phyloP scores from a whole-genome alignment of 345 rosid species.

The Microthlaspi erraticum region DNA sequence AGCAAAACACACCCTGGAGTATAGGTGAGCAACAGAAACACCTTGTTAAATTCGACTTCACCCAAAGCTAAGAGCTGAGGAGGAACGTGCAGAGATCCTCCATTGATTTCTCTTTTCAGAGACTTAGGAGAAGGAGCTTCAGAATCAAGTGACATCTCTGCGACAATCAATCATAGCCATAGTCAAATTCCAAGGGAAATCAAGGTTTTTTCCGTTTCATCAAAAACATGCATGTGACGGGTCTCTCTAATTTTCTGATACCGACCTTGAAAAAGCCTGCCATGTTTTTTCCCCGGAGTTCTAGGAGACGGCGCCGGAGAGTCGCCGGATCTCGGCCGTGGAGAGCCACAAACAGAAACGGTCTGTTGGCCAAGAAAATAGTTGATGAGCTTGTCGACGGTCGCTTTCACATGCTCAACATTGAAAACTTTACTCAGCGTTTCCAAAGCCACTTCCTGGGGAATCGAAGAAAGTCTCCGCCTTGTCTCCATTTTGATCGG shows the following conservation, averaged over 20 bases:
- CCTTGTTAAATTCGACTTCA: conserved; percentile 65
- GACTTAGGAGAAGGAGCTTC: conserved; percentile 27
- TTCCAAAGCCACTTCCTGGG: conserved; percentile 46
- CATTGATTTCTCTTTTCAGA: conserved; percentile 7
- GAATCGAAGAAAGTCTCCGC: conserved; percentile 38
- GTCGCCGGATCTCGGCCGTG: neutral
- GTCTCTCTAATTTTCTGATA: no score
- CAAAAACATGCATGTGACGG: no score
- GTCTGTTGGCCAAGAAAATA: neutral
- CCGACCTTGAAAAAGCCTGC: conserved; percentile 29
- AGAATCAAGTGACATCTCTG: conserved; percentile 17
- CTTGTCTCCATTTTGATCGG: conserved; percentile 41
- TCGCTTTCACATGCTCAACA: neutral
- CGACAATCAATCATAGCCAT: conserved; percentile 2
- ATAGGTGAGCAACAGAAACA: conserved; percentile 63
- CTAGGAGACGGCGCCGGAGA: conserved; percentile 26
- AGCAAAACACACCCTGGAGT: conserved; percentile 64
- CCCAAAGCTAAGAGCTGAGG: conserved; percentile 55
- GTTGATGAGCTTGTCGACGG: conserved; percentile 31
- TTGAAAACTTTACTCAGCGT: conserved; percentile 28
- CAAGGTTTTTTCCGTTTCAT: no score
- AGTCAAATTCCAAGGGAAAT: no score
- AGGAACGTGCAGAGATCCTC: conserved; percentile 21
- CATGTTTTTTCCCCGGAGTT: neutral
- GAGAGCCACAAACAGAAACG: neutral